These are phyloP conservation scores for Misopates orontium DNA, from an alignment of 257 asterid species.

Conservation along the genomic window DNA sequence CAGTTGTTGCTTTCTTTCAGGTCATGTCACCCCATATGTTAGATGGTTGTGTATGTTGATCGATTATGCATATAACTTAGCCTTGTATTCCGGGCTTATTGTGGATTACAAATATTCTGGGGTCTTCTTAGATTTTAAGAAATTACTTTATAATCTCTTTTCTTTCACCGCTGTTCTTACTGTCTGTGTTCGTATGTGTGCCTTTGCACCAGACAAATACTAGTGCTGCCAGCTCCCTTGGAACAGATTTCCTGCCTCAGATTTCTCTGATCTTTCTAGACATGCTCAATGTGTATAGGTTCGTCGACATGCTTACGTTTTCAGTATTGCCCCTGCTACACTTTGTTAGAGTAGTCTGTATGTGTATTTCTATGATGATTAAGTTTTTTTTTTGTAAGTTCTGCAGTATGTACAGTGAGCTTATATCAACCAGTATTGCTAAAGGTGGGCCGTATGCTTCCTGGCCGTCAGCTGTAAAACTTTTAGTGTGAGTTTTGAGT, in stretches of 20 bases:
- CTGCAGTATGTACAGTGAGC: conserved; percentile 97
- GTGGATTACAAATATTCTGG: background rate
- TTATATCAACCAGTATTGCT: conserved; percentile 82
- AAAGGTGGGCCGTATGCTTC: conserved; percentile 99
- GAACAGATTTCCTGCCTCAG: conserved; percentile 86
- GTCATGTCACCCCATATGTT: background rate
- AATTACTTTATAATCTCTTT: background rate
- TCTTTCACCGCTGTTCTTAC: conserved; percentile 1
- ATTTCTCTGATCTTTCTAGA: conserved; percentile 78
- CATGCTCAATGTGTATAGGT: conserved; percentile 99
- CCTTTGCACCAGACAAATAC: conserved; percentile 56
- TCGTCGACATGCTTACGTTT: conserved; percentile 14
- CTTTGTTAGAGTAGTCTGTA: background rate
- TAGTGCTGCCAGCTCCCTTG: conserved; percentile 87
- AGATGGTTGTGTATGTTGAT: background rate
- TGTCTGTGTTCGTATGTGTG: conserved; percentile 8
- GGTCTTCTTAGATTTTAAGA: background rate
- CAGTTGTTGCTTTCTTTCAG: too few species aligned
- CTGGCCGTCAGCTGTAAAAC: conserved; percentile 81
- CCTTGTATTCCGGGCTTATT: background rate
- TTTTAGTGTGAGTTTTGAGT: conserved; percentile 63
- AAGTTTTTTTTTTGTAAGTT: conserved; percentile 29
- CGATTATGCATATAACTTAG: background rate
- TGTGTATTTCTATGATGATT: conserved; percentile 11
- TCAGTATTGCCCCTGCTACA: background rate